Evolutionary conservation across 2,329 filamentous ascomycete genomes (phyloP).

Genomic region (Fusarium sp.): DNA sequence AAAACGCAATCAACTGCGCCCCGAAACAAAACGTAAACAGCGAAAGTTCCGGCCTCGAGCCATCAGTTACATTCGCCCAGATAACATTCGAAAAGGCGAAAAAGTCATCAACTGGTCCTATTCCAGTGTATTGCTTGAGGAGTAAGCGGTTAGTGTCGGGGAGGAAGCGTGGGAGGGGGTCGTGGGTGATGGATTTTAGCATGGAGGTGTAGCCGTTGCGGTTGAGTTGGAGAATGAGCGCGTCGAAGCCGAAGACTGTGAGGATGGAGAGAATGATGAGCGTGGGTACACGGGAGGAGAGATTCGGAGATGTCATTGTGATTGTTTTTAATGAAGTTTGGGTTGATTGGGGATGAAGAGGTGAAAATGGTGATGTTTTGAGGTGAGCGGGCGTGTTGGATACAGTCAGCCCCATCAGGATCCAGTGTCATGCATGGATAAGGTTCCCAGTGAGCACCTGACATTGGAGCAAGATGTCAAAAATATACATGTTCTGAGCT

Average conservation of each 20-base stretch:
- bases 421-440: neutral
- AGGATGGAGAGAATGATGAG: slow-evolving; percentile 25
- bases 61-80: slow-evolving; percentile 37
- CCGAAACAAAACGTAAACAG: slow-evolving; percentile 38
- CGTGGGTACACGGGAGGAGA: slow-evolving; percentile 18
- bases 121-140: slow-evolving; percentile 30
- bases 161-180: slow-evolving; percentile 28
- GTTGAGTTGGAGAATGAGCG: slow-evolving; percentile 32
- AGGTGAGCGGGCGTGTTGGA: neutral
- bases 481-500: neutral
- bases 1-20: slow-evolving; percentile 29
- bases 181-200: slow-evolving; percentile 16
- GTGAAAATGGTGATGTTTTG: neutral
- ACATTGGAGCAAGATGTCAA: neutral
- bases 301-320: slow-evolving; percentile 1
- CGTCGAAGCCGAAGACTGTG: slow-evolving; percentile 34
- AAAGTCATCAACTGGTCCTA: slow-evolving; percentile 27
- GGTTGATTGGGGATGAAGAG: neutral
- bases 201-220: slow-evolving; percentile 36
- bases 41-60: slow-evolving; percentile 33
- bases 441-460: neutral
- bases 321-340: neutral
- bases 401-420: slow-evolving; percentile 9
- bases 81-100: slow-evolving; percentile 32
- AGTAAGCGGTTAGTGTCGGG: slow-evolving; percentile 32